These are phyloP conservation scores for Geosmithia putterillii DNA, from an alignment of 2,329 filamentous ascomycete genomes.

Conservation along the genomic window DNA sequence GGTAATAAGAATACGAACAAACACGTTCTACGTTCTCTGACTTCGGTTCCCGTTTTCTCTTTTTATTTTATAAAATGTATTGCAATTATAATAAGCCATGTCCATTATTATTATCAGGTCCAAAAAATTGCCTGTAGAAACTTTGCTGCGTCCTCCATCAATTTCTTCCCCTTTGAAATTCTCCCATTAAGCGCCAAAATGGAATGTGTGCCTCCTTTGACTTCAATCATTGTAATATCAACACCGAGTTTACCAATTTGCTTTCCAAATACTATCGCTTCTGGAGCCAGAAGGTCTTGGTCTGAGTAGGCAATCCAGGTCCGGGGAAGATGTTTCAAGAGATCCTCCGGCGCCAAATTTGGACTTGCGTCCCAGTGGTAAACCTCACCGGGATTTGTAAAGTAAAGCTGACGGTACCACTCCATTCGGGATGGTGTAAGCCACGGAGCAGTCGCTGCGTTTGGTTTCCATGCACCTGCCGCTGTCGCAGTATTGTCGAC, in stretches of 20 bases:
- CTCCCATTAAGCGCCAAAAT: conserved; percentile 1
- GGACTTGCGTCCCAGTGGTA: conserved; percentile 18
- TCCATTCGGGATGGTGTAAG: conserved; percentile 18
- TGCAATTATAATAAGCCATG: not conserved
- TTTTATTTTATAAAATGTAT: not conserved
- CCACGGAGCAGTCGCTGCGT: conserved; percentile 12
- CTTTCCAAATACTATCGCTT: conserved; percentile 15
- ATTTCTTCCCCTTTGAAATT: not conserved
- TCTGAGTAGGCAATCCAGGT: conserved; percentile 19
- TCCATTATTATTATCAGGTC: not conserved
- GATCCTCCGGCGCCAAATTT: conserved; percentile 10
- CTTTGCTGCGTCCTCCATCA: not conserved
- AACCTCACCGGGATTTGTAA: conserved; percentile 11
- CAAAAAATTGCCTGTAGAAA: not conserved
- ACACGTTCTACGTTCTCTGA: too few species aligned
- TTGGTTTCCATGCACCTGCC: not conserved
- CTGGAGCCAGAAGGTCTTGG: conserved; percentile 17
- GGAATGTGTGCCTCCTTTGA: not conserved
- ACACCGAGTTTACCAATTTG: conserved; percentile 7
- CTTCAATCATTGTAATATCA: not conserved
- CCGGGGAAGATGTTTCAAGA: conserved; percentile 13
- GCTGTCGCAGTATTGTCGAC: conserved; percentile 14
- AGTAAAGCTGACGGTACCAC: conserved; percentile 23
- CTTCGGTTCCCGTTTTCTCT: too few species aligned
- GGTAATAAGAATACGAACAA: too few species aligned